Percentiles rank a stretch among this genome's conserved stretches.
Evolutionary conservation across 2,329 filamentous ascomycete genomes (phyloP).

Genomic region (Amauroascus verrucosus): DNA sequence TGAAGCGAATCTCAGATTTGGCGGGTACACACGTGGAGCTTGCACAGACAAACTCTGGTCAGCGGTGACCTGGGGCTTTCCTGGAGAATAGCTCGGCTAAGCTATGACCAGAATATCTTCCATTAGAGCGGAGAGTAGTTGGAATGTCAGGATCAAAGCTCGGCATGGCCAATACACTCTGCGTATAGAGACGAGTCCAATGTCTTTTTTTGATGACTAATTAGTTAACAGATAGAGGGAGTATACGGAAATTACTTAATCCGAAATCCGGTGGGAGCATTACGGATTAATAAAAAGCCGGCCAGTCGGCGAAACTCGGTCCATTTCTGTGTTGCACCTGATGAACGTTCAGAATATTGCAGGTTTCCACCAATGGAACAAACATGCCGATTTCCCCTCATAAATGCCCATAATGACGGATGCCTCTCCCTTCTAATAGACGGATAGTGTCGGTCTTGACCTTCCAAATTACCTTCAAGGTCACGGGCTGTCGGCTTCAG

Average conservation of each 20-base stretch:
- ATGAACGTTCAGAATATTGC: no score
- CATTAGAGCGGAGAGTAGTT: background rate
- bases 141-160: background rate
- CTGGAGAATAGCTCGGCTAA: constrained; percentile 29
- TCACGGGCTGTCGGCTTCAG: background rate
- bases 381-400: background rate
- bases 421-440: background rate
- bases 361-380: background rate
- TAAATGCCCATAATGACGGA: background rate
- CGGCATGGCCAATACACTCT: background rate
- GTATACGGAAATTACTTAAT: background rate
- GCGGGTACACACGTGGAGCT: constrained; percentile 23
- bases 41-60: constrained; percentile 22
- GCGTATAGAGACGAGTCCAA: background rate
- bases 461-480: background rate
- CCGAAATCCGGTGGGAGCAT: background rate
- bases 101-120: background rate
- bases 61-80: constrained; percentile 26
- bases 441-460: background rate
- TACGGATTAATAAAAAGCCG: background rate
- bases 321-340: no score
- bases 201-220: constrained; percentile 11
- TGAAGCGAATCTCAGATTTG: background rate
- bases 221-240: background rate
- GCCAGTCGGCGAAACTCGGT: no score